These are phyloP conservation scores for Agaricus sinodeliciosus DNA, from an alignment of 768 basidiomycete genomes.

Conservation along the genomic window DNA sequence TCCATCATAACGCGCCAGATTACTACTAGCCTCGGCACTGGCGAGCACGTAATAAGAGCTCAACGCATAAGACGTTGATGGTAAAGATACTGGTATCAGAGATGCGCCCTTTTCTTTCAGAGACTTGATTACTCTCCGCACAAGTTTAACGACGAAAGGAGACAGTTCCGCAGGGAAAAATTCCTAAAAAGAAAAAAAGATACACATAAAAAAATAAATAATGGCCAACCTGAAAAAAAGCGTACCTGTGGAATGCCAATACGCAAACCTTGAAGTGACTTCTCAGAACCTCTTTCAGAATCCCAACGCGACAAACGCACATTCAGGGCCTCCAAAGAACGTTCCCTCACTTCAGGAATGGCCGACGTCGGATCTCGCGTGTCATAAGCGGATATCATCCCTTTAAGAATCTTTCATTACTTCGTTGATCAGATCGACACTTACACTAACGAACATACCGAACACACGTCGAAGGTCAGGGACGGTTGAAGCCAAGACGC, in stretches of 20 bases:
- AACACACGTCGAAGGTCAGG: conserved; percentile 48
- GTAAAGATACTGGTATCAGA: conserved; percentile 68
- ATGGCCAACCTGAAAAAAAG: background rate
- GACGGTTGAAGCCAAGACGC: conserved; percentile 61
- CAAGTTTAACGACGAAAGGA: conserved; percentile 31
- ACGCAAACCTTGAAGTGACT: conserved; percentile 43
- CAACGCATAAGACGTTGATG: conserved; percentile 60
- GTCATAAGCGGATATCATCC: conserved; percentile 54
- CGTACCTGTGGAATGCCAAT: conserved; percentile 73
- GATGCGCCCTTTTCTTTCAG: conserved; percentile 51
- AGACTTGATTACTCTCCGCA: conserved; percentile 38
- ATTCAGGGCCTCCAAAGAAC: conserved; percentile 13
- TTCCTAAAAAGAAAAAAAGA: conserved; percentile 49
- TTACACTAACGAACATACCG: conserved; percentile 35
- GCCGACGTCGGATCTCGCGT: conserved; percentile 70
- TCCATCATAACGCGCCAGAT: conserved; percentile 86
- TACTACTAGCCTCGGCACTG: conserved; percentile 89
- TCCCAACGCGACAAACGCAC: conserved; percentile 12
- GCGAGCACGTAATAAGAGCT: conserved; percentile 97
- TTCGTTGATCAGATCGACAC: background rate
- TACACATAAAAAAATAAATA: background rate
- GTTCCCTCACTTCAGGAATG: conserved; percentile 26
- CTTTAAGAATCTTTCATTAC: conserved; percentile 14
- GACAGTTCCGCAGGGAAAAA: conserved; percentile 74
- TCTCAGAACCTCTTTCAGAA: background rate